A percentile compares a stretch with the other conserved stretches of the same genome.
Evolutionary conservation across 1,284 basidiomycete species (phyloP).

Genomic region (Apiotrichum sp.): DNA sequence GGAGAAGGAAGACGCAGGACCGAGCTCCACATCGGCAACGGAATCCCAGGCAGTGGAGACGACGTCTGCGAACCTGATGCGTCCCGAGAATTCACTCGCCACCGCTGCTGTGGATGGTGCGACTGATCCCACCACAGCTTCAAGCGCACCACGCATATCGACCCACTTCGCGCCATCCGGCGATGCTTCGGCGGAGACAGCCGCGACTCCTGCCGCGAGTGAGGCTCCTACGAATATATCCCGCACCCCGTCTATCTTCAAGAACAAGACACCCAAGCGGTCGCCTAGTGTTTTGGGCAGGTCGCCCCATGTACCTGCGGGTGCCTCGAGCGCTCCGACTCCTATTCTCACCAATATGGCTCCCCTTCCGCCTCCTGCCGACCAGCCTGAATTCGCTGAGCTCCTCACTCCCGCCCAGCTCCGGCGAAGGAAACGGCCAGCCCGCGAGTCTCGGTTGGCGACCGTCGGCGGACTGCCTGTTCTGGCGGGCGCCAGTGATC

Average conservation of each 20-base stretch:
- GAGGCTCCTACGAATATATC: not conserved
- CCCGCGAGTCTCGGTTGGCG: not conserved
- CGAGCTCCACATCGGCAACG: no score
- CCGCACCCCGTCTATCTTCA: not conserved
- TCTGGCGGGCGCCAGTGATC: conserved; percentile 25
- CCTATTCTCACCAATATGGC: conserved; percentile 8
- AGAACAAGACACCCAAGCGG: not conserved
- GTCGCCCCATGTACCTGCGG: not conserved
- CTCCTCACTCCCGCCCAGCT: conserved; percentile 36
- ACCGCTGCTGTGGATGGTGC: no score
- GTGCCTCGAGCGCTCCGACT: not conserved
- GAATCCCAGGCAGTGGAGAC: no score
- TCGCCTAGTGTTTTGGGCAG: not conserved
- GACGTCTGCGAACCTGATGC: no score
- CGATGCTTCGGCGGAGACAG: not conserved
- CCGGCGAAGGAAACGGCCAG: conserved; percentile 18
- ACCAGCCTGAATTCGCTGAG: conserved; percentile 38
- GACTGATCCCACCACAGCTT: no score
- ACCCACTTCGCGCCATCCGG: no score
- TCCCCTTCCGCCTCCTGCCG: conserved; percentile 3
- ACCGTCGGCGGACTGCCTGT: conserved; percentile 6
- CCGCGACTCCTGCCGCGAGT: not conserved
- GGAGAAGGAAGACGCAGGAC: no score
- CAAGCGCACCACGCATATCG: no score
- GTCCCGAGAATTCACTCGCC: no score